Evolutionary conservation across 2,329 filamentous ascomycete genomes (phyloP).

Genomic region (Grosmannia penicillata): DNA sequence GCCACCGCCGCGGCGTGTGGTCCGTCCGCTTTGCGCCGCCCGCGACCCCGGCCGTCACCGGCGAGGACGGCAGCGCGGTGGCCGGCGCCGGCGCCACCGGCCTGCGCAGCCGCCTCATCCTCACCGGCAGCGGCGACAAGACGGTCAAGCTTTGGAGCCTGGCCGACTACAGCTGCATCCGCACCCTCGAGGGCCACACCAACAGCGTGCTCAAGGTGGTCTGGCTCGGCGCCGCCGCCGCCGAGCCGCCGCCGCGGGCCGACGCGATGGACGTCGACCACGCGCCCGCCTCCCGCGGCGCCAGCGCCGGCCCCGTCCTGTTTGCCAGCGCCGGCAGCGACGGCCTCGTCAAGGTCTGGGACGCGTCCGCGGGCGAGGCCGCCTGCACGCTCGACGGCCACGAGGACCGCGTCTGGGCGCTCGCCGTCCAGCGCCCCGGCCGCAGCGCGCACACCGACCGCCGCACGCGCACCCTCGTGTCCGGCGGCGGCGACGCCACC

Average conservation of each 20-base stretch:
- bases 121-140: conserved; percentile 91
- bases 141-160: conserved; percentile 93
- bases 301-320: conserved; percentile 27
- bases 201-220: conserved; percentile 89
- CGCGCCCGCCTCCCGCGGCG: background rate
- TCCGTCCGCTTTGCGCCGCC: conserved; percentile 79
- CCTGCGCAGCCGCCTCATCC: conserved; percentile 49
- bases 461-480: conserved; percentile 54
- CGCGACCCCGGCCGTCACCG: conserved; percentile 57
- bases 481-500: conserved; percentile 81
- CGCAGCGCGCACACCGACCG: background rate
- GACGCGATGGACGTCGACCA: conserved; percentile 16
- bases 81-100: conserved; percentile 45
- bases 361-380: conserved; percentile 68
- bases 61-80: conserved; percentile 56
- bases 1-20: conserved; percentile 93
- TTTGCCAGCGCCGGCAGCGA: conserved; percentile 85
- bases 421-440: conserved; percentile 49
- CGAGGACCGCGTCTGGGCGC: conserved; percentile 86
- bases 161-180: conserved; percentile 77
- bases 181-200: conserved; percentile 91
- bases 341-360: conserved; percentile 93
- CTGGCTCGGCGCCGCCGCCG: conserved; percentile 54
- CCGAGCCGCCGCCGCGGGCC: conserved; percentile 13
- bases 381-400: conserved; percentile 93